Evolutionary conservation across 139 green algal genomes (phyloP).

Genomic region (Chlamydomonas schloesseri): DNA sequence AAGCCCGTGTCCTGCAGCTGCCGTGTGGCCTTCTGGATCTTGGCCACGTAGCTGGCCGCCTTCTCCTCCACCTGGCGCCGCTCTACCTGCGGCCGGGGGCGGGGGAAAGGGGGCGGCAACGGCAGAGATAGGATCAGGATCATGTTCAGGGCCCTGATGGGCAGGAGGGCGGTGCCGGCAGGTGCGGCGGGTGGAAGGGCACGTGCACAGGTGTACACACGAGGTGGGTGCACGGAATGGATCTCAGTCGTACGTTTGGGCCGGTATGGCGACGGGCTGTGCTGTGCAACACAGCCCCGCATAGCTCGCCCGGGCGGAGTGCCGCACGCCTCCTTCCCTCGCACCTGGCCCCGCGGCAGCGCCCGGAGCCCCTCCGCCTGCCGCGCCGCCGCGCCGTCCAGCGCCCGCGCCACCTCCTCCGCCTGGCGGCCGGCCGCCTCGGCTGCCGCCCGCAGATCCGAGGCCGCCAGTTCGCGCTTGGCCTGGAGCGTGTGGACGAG

Average conservation of each 20-base stretch:
- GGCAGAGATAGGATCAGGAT: no score
- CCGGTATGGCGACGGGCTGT: no score
- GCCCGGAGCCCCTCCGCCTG: not conserved
- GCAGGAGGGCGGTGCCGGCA: no score
- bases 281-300: no score
- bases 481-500: not conserved
- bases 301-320: no score
- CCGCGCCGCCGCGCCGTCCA: not conserved
- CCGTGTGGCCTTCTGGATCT: not conserved
- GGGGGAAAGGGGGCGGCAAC: no score
- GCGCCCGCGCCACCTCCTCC: not conserved
- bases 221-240: no score
- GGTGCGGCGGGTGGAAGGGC: no score
- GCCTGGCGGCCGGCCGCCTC: not conserved
- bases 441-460: not conserved
- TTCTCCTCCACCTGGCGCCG: not conserved
- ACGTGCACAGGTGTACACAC: no score
- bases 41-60: not conserved
- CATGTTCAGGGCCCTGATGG: no score
- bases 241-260: no score
- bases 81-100: not conserved
- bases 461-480: not conserved
- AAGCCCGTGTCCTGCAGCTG: conserved; percentile 4
- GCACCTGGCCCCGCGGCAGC: not conserved
- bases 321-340: no score